Base-by-base conservation (phyloP, 441 rosid genomes). In the Metrosideros polymorpha region DNA sequence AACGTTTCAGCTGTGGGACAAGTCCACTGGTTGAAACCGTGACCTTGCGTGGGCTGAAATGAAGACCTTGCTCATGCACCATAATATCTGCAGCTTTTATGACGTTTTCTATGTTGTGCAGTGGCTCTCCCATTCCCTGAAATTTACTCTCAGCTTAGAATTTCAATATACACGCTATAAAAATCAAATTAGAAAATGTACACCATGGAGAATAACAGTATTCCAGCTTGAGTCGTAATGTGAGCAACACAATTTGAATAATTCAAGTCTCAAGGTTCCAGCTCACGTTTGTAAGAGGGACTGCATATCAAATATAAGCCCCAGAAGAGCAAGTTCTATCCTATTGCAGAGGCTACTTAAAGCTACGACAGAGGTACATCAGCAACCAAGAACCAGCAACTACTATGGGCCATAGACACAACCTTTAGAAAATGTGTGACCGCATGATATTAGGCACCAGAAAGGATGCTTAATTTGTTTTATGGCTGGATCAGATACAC, bases 41-140 rank as follows among this genome's bases (percentile, higher is more conserved):
- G 88, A 97, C 99, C 94, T 93, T 95, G 63, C 95, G 96, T 39
- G 98, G 97, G 92, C 98, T 97, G 88, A 95, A 95, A 87, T 96
- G 96, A 89, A 97, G 99, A 84, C 99, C 98, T 86, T 94, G 94
- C 39, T 95, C 95, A 32, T 97, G 95, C 89, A 95, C 95, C 96
- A 96, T 91, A 83, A 97, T 95, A 85, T 92, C 92, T 45, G 98
- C 93, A 83, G 99, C 98, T 93, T 92, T 94, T 49, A 95, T 93
- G 55, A 96, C 98, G 89, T 93, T 95, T 22, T 93, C 96, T 83
- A 95, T 88, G 77, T 96, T 97, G 87, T 97, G 98, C 87, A 97
- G 93, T 13, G 99, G 99, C 89, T 97, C 99, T 85, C 99, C 99
- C 99, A 96, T 97, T 87, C 99, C 99, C 99, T 97, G 91, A 82